phyloP scores from a whole-genome alignment of 2,329 filamentous ascomycete genomes.

The Stachybotrys chlorohalonatus region DNA sequence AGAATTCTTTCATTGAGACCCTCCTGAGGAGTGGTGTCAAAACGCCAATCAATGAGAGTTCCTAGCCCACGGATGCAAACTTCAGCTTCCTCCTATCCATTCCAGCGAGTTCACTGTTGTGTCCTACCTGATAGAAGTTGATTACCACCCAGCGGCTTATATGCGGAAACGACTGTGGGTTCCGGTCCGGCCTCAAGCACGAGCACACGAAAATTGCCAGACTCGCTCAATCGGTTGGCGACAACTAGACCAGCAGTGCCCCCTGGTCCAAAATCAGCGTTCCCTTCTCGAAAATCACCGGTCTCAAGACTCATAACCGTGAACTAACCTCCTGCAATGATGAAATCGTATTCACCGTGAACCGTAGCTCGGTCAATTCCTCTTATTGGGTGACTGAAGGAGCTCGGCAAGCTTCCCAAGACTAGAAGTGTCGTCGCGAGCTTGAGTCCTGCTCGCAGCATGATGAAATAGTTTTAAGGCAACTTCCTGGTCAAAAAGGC shows the following conservation, averaged over 20 bases:
- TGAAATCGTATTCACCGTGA: neutral
- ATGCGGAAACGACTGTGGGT: neutral
- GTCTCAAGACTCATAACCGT: neutral
- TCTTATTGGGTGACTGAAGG: neutral
- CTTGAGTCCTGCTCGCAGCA: neutral
- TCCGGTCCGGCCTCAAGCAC: neutral
- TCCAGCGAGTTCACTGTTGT: neutral
- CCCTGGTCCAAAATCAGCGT: neutral
- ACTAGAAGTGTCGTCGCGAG: neutral
- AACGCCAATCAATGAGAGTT: neutral
- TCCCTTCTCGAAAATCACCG: neutral
- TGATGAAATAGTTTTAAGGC: neutral
- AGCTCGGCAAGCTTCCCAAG: neutral
- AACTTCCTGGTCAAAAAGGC: too few relatives aligned
- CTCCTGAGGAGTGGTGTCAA: neutral
- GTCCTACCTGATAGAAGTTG: neutral
- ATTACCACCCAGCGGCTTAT: neutral
- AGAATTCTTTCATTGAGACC: neutral
- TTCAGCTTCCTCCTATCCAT: neutral
- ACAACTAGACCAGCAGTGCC: neutral
- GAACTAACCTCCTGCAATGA: neutral
- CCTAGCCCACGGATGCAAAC: neutral
- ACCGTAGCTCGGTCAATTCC: neutral
- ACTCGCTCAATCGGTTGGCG: neutral
- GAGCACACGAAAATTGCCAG: neutral